Conservation (phyloP, 1,284 basidiomycete species). For the Gymnopus androsaceus region DNA sequence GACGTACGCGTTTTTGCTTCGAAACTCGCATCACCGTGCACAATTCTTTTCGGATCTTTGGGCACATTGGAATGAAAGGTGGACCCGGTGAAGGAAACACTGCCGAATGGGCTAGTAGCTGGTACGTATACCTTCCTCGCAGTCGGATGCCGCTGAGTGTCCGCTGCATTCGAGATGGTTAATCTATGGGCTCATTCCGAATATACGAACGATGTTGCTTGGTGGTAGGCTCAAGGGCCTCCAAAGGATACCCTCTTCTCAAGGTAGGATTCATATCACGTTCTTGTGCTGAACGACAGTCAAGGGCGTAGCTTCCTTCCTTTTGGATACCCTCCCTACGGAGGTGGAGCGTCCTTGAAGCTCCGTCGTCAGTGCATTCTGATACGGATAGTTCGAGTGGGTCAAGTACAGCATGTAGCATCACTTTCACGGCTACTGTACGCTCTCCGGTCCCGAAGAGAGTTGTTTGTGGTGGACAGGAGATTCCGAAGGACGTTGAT, state of each 20-base stretch:
- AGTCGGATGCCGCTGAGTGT: neutral
- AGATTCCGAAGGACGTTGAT: slow-evolving; percentile 8
- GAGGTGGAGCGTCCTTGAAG: neutral
- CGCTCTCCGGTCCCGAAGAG: slow-evolving; percentile 28
- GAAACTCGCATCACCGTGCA: neutral
- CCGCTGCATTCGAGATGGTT: slow-evolving; percentile 51
- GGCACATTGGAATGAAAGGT: slow-evolving; percentile 76
- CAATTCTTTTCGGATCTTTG: slow-evolving; percentile 58
- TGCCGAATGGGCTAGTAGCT: slow-evolving; percentile 76
- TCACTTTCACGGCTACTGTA: slow-evolving; percentile 17
- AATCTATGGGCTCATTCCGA: slow-evolving; percentile 81
- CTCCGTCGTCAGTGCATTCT: slow-evolving; percentile 8
- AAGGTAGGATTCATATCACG: slow-evolving; percentile 46
- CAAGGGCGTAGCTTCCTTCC: slow-evolving; percentile 72
- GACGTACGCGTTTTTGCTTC: slow-evolving; percentile 44
- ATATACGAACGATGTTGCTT: slow-evolving; percentile 62
- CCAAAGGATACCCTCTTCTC: slow-evolving; percentile 73
- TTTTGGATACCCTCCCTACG: slow-evolving; percentile 59
- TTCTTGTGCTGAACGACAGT: neutral
- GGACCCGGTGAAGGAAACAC: slow-evolving; percentile 38
- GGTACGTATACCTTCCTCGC: slow-evolving; percentile 40
- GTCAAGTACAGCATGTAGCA: neutral
- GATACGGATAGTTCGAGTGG: neutral
- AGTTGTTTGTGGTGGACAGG: neutral
- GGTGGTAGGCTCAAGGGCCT: slow-evolving; percentile 70